Percentiles rank a stretch among this genome's conserved stretches.
These are phyloP conservation scores for Candida koratica DNA, from an alignment of 805 yeast genomes.

Conservation along the genomic window DNA sequence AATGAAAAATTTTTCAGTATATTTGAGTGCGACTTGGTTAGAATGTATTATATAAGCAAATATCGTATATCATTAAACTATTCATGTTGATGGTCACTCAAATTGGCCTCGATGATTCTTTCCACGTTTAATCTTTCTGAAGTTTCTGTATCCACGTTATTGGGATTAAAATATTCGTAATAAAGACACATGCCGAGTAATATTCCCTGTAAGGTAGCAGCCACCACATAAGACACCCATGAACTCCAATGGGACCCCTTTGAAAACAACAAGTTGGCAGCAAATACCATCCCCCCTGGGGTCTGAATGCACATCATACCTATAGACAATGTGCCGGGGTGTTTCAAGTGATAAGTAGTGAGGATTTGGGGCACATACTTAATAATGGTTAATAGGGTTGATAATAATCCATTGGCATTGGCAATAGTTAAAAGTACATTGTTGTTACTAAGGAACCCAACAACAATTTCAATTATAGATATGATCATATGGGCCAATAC, in stretches of 20 bases:
- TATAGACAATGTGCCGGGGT: slow-evolving; percentile 75
- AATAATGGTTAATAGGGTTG: slow-evolving; percentile 58
- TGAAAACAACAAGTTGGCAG: slow-evolving; percentile 63
- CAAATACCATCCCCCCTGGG: slow-evolving; percentile 84
- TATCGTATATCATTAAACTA: no score
- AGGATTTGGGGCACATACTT: slow-evolving; percentile 79
- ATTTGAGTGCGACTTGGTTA: no score
- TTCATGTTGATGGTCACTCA: slow-evolving; percentile 7
- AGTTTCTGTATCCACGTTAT: slow-evolving; percentile 14
- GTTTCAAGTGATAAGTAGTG: slow-evolving; percentile 66
- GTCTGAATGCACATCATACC: slow-evolving; percentile 84
- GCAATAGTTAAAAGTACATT: slow-evolving; percentile 41
- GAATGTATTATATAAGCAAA: slow-evolving; percentile 4
- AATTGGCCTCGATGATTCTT: slow-evolving; percentile 27
- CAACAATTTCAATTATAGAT: slow-evolving; percentile 31
- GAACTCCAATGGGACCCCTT: slow-evolving; percentile 83
- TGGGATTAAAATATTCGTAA: slow-evolving; percentile 29
- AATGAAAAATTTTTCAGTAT: slow-evolving; percentile 11
- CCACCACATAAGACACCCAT: slow-evolving; percentile 75
- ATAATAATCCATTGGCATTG: slow-evolving; percentile 57
- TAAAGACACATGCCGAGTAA: slow-evolving; percentile 61
- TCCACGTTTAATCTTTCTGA: slow-evolving; percentile 28
- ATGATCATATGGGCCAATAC: slow-evolving; percentile 37
- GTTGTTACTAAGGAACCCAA: slow-evolving; percentile 26
- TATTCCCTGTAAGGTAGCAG: slow-evolving; percentile 63